Evolutionary conservation across 441 rosid genomes (phyloP).

Genomic region (Mallotus japonicus): DNA sequence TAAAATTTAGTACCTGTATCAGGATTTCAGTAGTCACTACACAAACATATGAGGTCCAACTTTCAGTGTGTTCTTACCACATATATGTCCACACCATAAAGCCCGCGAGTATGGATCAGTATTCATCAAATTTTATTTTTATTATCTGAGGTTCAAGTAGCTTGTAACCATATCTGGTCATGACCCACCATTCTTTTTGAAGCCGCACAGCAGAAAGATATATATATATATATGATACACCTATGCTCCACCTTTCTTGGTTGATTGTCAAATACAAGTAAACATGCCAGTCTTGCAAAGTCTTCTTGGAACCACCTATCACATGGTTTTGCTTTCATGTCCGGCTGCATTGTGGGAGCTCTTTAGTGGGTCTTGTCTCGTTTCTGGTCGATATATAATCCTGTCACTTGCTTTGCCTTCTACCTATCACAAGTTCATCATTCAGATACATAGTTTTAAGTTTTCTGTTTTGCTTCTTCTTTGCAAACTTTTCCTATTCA

Average conservation of each 20-base stretch:
- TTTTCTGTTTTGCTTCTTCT: background rate
- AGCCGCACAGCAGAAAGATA: no score
- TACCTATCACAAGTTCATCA: background rate
- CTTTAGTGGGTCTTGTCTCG: no score
- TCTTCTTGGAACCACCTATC: background rate
- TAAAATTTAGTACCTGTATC: no score
- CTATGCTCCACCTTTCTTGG: background rate
- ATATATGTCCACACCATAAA: background rate
- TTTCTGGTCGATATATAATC: background rate
- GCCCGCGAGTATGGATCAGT: no score
- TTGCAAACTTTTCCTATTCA: background rate
- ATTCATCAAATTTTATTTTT: no score
- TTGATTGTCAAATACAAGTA: background rate
- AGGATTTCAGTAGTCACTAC: no score
- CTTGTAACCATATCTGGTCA: no score
- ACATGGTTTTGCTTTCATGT: background rate
- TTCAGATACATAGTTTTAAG: background rate
- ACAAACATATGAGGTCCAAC: no score
- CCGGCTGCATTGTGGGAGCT: background rate
- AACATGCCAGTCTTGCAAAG: background rate
- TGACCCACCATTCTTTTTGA: background rate
- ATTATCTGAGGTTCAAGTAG: no score
- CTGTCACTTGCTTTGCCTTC: background rate
- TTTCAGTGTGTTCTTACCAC: no score
- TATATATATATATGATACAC: background rate